phyloP scores from a whole-genome alignment of 116 monocot species.

The Trichopus zeylanicus region DNA sequence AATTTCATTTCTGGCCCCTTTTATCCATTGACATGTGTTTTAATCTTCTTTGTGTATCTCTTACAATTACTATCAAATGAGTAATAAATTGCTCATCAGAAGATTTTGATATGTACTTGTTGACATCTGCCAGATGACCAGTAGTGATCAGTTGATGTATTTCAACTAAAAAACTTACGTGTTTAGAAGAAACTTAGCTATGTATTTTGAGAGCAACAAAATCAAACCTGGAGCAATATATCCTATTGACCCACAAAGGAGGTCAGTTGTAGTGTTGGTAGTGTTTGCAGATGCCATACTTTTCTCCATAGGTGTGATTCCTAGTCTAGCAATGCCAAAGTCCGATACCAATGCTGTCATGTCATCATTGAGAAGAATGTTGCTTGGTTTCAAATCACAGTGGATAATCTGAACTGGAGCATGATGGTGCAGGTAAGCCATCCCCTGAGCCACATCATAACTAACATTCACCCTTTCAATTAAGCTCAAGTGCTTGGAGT shows the following conservation, averaged over 20 bases:
- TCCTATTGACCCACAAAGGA: conserved; percentile 36
- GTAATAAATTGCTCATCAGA: too few species aligned
- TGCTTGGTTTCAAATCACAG: conserved; percentile 83
- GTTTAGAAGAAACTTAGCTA: not conserved
- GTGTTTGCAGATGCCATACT: not conserved
- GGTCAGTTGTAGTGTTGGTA: conserved; percentile 12
- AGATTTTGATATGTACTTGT: too few species aligned
- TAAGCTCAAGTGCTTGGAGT: conserved; percentile 17
- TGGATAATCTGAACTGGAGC: conserved; percentile 49
- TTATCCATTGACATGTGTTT: too few species aligned
- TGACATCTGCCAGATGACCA: too few species aligned
- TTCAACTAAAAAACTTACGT: too few species aligned
- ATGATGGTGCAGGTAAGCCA: conserved; percentile 71
- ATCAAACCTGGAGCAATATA: conserved; percentile 50
- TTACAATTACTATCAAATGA: too few species aligned
- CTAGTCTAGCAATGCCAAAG: conserved; percentile 49
- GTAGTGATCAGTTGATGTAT: too few species aligned
- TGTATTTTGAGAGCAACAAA: not conserved
- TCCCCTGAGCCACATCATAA: conserved; percentile 51
- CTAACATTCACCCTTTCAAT: conserved; percentile 32
- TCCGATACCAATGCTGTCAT: conserved; percentile 62
- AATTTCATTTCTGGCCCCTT: too few species aligned
- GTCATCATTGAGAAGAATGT: conserved; percentile 60
- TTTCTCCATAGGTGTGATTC: conserved; percentile 2
- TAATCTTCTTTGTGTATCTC: too few species aligned